phyloP scores from a whole-genome alignment of 371 early-diverging fungal species.

The Encephalitozoon intestinalis region DNA sequence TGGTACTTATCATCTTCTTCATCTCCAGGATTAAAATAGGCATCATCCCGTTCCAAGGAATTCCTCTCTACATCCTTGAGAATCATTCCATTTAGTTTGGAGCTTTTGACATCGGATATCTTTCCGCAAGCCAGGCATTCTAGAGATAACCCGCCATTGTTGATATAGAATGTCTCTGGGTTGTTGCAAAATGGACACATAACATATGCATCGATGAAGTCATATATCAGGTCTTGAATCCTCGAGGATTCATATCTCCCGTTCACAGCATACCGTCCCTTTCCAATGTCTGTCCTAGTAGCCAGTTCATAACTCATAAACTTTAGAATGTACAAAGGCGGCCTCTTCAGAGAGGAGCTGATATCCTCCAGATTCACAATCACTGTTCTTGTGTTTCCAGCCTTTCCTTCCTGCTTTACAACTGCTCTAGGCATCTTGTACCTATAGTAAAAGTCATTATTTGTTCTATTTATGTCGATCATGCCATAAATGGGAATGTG shows the following conservation, averaged over 20 bases:
- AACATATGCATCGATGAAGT: slow-evolving; percentile 88
- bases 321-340: slow-evolving; percentile 73
- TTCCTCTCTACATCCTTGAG: slow-evolving; percentile 43
- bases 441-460: slow-evolving; percentile 81
- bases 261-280: slow-evolving; percentile 83
- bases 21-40: not conserved
- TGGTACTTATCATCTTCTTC: not conserved
- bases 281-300: slow-evolving; percentile 78
- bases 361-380: slow-evolving; percentile 91
- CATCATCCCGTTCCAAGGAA: not conserved
- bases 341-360: slow-evolving; percentile 76
- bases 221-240: slow-evolving; percentile 76
- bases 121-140: slow-evolving; percentile 59
- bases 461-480: slow-evolving; percentile 51
- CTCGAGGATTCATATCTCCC: slow-evolving; percentile 81
- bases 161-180: slow-evolving; percentile 81
- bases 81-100: slow-evolving; percentile 48
- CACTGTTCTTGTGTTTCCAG: slow-evolving; percentile 95
- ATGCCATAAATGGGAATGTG: slow-evolving; percentile 22
- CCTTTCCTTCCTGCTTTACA: slow-evolving; percentile 81
- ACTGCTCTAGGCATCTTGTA: slow-evolving; percentile 90
- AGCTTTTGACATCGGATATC: slow-evolving; percentile 14
- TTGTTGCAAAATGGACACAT: slow-evolving; percentile 85
- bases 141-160: slow-evolving; percentile 32
- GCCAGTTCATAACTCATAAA: slow-evolving; percentile 90